phyloP scores from a whole-genome alignment of 2,329 filamentous ascomycete species.

The Aspergillus sergii region DNA sequence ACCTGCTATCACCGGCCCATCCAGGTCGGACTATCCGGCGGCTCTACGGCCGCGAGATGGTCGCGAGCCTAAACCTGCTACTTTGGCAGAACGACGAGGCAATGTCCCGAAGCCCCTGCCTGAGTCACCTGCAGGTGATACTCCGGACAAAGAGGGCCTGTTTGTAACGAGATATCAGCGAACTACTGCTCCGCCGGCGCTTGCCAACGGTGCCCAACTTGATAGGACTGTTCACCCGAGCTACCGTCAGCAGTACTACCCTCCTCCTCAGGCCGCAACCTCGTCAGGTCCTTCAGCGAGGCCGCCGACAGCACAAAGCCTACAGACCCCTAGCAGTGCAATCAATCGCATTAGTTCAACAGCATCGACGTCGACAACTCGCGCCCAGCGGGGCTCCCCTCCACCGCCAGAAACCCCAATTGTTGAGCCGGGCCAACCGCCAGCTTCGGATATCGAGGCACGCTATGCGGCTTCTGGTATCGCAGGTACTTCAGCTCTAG shows the following conservation, averaged over 20 bases:
- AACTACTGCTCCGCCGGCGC: slow-evolving; percentile 39
- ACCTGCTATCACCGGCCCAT: slow-evolving; percentile 29
- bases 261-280: slow-evolving; percentile 49
- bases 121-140: slow-evolving; percentile 76
- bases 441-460: slow-evolving; percentile 82
- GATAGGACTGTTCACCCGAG: slow-evolving; percentile 51
- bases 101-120: slow-evolving; percentile 75
- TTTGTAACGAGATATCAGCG: slow-evolving; percentile 67
- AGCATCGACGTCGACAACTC: slow-evolving; percentile 89
- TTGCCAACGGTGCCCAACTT: slow-evolving; percentile 25
- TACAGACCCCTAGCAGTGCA: slow-evolving; percentile 56
- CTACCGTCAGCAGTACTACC: slow-evolving; percentile 66
- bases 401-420: slow-evolving; percentile 92
- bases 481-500: slow-evolving; percentile 80
- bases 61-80: slow-evolving; percentile 60
- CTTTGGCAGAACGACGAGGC: slow-evolving; percentile 78
- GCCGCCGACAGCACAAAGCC: slow-evolving; percentile 29
- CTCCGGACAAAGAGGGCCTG: slow-evolving; percentile 75
- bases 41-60: slow-evolving; percentile 45
- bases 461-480: slow-evolving; percentile 91
- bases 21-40: slow-evolving; percentile 42
- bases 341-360: slow-evolving; percentile 73
- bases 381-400: slow-evolving; percentile 87
- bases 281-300: slow-evolving; percentile 25
- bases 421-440: slow-evolving; percentile 69